Evolutionary conservation across 495 filamentous ascomycete species (phyloP), one percentile per base, ranked within the genome.

Genomic region (Cairneyella variabilis): DNA sequence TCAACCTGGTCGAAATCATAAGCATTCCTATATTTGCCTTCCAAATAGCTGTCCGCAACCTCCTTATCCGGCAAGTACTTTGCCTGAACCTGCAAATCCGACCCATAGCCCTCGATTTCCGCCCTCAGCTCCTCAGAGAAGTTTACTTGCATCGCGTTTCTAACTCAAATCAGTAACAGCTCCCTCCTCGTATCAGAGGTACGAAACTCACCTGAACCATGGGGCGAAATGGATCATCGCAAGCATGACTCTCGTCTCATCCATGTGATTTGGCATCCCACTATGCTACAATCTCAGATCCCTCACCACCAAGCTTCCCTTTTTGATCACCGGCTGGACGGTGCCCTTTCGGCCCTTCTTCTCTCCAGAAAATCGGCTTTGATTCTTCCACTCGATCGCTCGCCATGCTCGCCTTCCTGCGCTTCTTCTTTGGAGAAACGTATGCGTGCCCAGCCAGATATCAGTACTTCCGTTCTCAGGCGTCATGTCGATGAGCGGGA

Each of bases 241-340:
- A 12, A 85, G 64, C 80, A 84, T 82, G 32, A 83, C 71, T 34
- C 82, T 66, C 0, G 70, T 65, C 4, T 68, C 62, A 14, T 70
- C 58, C 5, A 68, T 74, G 21, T 66, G 57, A 51, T 85, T 85
- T 11, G 78, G 80, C 70, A 77, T 78, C 0, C 81, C 82, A 9
- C 73, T 76, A 63, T 84, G 80, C 79, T 79, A 85, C 5, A 83
- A 67, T 18, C 81, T 58, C 49, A 84, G 61, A 60, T 84, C 80
- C 3, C 82, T 67, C 11, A 84, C 52, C 18, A 82, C 62, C 9
- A 83, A 57, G 41, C 71, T 72, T 0, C 81, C 78, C 49, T 79
- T 82, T 27, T 71, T 69, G 1, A 79, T 69, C 2, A 64, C 51
- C 0, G 75, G 76, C 59, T 83, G 79, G 64, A 63, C 3, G 78